Evolutionary conservation across 1,139 yeast species (phyloP).

Genomic region (Zygosaccharomyces pseudobailii): DNA sequence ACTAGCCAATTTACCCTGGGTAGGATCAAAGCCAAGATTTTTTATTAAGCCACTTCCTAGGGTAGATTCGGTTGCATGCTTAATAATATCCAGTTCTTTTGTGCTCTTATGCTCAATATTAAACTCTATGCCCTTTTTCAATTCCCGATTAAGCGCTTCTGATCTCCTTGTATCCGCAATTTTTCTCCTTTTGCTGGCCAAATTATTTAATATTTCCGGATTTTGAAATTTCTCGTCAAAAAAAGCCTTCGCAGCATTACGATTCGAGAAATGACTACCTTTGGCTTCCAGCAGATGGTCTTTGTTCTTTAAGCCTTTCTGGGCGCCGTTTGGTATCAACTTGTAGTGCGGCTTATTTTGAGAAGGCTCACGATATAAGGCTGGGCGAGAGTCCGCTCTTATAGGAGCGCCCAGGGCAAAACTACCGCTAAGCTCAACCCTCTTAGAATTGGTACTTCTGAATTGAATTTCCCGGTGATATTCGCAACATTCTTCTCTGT

Average conservation of each 20-base stretch:
- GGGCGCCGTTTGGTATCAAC: conserved; percentile 28
- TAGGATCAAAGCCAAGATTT: conserved; percentile 52
- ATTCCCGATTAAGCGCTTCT: conserved; percentile 17
- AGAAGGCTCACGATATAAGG: conserved; percentile 29
- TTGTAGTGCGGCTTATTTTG: conserved; percentile 31
- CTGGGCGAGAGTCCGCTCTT: conserved; percentile 38
- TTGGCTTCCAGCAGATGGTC: conserved; percentile 23
- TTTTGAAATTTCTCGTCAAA: conserved; percentile 45
- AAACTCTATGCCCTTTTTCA: conserved; percentile 11
- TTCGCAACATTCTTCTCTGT: conserved; percentile 55
- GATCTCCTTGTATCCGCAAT: conserved; percentile 24
- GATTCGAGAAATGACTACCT: conserved; percentile 37
- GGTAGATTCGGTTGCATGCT: conserved; percentile 34
- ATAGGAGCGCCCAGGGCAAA: conserved; percentile 44
- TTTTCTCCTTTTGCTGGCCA: conserved; percentile 30
- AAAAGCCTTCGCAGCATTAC: conserved; percentile 44
- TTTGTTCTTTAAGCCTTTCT: conserved; percentile 21
- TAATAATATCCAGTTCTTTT: conserved; percentile 25
- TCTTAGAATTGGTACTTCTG: conserved; percentile 47
- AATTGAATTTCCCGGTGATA: conserved; percentile 63
- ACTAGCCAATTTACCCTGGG: conserved; percentile 30
- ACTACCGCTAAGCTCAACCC: conserved; percentile 73
- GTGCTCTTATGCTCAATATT: conserved; percentile 9
- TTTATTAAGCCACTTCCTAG: conserved; percentile 40
- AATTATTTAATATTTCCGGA: conserved; percentile 42